Base-by-base conservation (phyloP, 352 stramenopile species). In the Halophytophthora batemanensis region DNA sequence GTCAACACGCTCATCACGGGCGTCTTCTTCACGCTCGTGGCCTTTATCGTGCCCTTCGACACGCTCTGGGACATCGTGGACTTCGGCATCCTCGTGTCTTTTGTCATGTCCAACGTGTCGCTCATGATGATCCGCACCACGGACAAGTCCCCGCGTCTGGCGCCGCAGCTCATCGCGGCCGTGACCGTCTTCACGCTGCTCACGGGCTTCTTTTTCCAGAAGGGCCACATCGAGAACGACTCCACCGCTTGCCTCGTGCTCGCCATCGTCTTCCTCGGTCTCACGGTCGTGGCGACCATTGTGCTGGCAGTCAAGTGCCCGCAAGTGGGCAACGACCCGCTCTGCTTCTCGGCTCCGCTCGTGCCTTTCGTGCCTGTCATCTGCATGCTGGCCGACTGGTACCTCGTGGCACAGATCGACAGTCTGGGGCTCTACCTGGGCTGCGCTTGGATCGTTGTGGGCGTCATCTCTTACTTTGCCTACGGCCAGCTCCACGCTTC, bases 21-120 rank as follows among this genome's bases (percentile, higher is more conserved):
- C 21, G 57, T 65, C 29, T 71, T 91, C 53, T 87, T 87, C 59
- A 86, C 77, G 19, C 31, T 84, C 41, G 56, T 95, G 29, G 71
- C 86, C 14, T 55, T 92, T 34, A 55, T 90, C 45, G 70, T 93
- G 42, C 85, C 85, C 3, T 96, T 95, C 52, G 63, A 69, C 37
- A 71, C 65, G 15, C 62, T 96, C 6, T 91, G 89, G 82, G 77
- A 94, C 44, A 89, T 95, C 50, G 86, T 96, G 7, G 91, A 71
- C 56, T 90, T 93, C 39, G 87, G 85, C 21, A 86, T 95, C 28
- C 71, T 96, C 39, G 59, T 94, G 50, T 88, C 79, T 22, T 95
- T 96, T 61, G 88, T 88, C 55, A 66, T 93, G 43, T 71, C 85
- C n/a, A 93, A 94, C 51, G 55, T 71, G 15, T 77, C 80, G 45